A percentile compares a stretch with the other conserved stretches of the same genome.
phyloP scores from a whole-genome alignment of 768 basidiomycete genomes.

The Lactifluus piperatus region DNA sequence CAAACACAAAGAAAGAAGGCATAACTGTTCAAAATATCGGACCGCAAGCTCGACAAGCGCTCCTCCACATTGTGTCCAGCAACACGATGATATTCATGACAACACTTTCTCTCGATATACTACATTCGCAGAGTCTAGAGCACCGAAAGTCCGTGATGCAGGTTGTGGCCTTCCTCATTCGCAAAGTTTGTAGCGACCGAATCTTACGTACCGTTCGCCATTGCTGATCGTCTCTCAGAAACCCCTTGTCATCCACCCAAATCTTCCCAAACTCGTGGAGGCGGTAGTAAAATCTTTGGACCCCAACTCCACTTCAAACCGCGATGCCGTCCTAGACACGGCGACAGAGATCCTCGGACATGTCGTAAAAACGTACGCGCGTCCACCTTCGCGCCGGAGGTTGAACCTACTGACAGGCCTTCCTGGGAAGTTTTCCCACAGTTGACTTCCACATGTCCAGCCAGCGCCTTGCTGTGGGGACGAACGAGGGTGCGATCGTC shows the following conservation, averaged over 20 bases:
- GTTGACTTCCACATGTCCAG: conserved; percentile 87
- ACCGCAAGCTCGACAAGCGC: conserved; percentile 72
- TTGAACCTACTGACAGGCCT: neutral
- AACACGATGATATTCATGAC: conserved; percentile 93
- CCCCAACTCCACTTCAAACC: conserved; percentile 67
- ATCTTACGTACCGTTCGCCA: neutral
- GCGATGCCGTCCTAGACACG: conserved; percentile 81
- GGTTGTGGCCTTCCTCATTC: conserved; percentile 85
- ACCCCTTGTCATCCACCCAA: conserved; percentile 76
- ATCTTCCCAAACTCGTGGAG: conserved; percentile 80
- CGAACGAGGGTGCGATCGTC: conserved; percentile 85
- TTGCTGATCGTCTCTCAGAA: conserved; percentile 38
- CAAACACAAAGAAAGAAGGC: conserved; percentile 59
- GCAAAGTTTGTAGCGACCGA: conserved; percentile 47
- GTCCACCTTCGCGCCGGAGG: conserved; percentile 20
- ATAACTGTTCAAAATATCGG: conserved; percentile 60
- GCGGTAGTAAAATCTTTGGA: conserved; percentile 96
- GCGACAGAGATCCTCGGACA: conserved; percentile 93
- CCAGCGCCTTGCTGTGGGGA: conserved; percentile 89
- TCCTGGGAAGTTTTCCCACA: conserved; percentile 60
- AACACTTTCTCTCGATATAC: conserved; percentile 82
- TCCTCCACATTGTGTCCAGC: conserved; percentile 73
- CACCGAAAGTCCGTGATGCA: conserved; percentile 87
- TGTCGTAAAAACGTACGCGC: conserved; percentile 81
- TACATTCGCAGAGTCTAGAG: conserved; percentile 63